Base-by-base conservation (phyloP, 768 basidiomycete genomes). In the Cantharellus anzutake region DNA sequence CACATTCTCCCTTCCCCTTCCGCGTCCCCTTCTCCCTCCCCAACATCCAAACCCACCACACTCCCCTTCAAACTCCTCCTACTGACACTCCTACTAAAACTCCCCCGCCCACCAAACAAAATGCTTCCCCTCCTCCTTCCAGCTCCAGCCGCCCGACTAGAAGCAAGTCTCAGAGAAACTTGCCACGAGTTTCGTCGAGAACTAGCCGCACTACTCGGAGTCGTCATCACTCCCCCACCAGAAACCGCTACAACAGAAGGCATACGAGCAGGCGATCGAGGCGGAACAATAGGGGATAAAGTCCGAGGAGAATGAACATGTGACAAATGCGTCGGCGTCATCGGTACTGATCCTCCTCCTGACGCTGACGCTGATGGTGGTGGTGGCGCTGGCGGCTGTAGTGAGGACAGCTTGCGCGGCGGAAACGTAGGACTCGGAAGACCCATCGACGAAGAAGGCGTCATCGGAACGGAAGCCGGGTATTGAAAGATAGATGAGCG, bases 181-280 rank as follows among this genome's bases (percentile, higher is more conserved):
- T 62, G 61, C 53, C 59, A 51, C 20, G 61, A 62, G 34, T 41
- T 61, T 37, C 56, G 59, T 35, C 61, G 61, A 40, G 61, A 62
- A 61, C 41, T 42, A 16, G 61, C 11, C 4, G 61, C 61, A 42
- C 20, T 29, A 1, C 20, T 29, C 20, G 20, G 20, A 29, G 20
- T 29, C 20, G 20, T 29, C 20, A 29, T 29, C 20, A 29, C 20
- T 29, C 20, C 20, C 20, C 20, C 16, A 60, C 11, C 34, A 52
- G 58, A 42, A 59, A 0, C 35, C 20, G 37, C 20, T 29, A 29
- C 20, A 29, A 51, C 57, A 2, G 42, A 40, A 5, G 44, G 61
- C 20, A 59, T 55, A 35, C 58, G 60, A 53, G 52, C 60, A 41
- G 52, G 55, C 5, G 57, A n/a, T 40, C 3, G 57, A 37, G 4